A percentile compares a stretch with the other conserved stretches of the same genome.
phyloP scores from a whole-genome alignment of 1,284 basidiomycete genomes.

The Ustilago hordei region DNA sequence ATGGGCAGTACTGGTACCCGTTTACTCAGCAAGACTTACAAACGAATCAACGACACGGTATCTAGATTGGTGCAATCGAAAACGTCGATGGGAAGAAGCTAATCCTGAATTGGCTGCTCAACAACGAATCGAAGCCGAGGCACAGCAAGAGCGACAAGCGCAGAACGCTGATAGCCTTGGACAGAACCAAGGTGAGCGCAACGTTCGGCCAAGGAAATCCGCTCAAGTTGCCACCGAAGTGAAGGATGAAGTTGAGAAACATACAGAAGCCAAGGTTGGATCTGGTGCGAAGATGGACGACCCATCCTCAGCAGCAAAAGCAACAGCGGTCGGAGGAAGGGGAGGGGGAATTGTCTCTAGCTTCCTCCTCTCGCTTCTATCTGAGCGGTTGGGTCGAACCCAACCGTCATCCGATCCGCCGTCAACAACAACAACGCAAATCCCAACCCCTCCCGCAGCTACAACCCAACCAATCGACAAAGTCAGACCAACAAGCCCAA shows the following conservation, averaged over 20 bases:
- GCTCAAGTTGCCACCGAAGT: background rate
- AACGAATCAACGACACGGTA: slow-evolving; percentile 46
- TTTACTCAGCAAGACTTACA: slow-evolving; percentile 29
- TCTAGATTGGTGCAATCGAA: slow-evolving; percentile 41
- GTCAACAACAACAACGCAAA: background rate
- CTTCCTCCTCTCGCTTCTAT: slow-evolving; percentile 19
- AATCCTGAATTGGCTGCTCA: slow-evolving; percentile 23
- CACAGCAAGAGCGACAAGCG: background rate
- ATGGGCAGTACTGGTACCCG: slow-evolving; percentile 30
- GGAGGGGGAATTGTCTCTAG: slow-evolving; percentile 22
- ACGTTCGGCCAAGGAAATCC: background rate
- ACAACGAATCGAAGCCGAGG: background rate
- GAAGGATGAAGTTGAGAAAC: background rate
- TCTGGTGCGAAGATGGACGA: too few species aligned
- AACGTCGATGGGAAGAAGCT: slow-evolving; percentile 34
- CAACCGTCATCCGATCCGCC: background rate
- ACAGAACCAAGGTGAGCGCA: background rate
- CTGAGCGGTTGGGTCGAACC: slow-evolving; percentile 16
- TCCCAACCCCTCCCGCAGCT: background rate
- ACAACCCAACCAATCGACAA: background rate
- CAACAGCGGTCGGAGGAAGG: background rate
- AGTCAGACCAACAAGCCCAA: too few species aligned
- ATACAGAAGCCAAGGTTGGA: background rate
- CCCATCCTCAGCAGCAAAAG: background rate
- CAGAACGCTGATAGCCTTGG: background rate